phyloP scores from a whole-genome alignment of 495 filamentous ascomycete species.

The Platismatia glauca region DNA sequence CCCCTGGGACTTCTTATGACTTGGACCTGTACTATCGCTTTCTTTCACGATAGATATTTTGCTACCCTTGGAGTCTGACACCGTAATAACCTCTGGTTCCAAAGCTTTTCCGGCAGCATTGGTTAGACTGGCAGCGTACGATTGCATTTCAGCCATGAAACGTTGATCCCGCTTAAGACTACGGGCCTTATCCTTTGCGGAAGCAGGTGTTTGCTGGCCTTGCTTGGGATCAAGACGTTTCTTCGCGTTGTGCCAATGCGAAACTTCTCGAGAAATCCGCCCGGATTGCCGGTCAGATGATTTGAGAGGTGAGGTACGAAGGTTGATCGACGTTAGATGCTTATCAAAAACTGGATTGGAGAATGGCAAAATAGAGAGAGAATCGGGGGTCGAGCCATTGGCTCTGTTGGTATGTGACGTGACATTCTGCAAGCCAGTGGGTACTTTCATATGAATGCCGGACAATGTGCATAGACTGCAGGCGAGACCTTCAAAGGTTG shows the following conservation, averaged over 20 bases:
- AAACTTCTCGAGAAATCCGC: conserved; percentile 46
- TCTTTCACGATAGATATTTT: conserved; percentile 15
- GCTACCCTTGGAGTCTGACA: conserved; percentile 22
- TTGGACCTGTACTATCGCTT: conserved; percentile 20
- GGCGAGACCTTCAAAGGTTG: conserved; percentile 3
- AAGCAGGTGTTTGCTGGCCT: conserved; percentile 12
- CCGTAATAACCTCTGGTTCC: conserved; percentile 52
- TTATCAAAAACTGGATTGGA: conserved; percentile 49
- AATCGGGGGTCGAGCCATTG: conserved; percentile 19
- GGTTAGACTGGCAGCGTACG: conserved; percentile 63
- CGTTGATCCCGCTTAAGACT: conserved; percentile 39
- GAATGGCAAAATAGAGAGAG: conserved; percentile 49
- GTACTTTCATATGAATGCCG: conserved; percentile 2
- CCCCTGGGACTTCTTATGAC: conserved; percentile 25
- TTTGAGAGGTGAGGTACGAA: conserved; percentile 31
- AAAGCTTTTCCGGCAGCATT: conserved; percentile 52
- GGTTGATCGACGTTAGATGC: conserved; percentile 45
- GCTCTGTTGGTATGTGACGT: neutral
- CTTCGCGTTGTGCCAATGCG: conserved; percentile 58
- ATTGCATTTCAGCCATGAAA: conserved; percentile 52
- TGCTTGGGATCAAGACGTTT: conserved; percentile 39
- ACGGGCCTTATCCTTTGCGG: conserved; percentile 25
- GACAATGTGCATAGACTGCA: conserved; percentile 2
- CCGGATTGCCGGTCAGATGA: conserved; percentile 16
- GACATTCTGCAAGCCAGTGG: neutral